Evolutionary conservation across 2,329 filamentous ascomycete species (phyloP).

Genomic region (Thelonectria blattea): DNA sequence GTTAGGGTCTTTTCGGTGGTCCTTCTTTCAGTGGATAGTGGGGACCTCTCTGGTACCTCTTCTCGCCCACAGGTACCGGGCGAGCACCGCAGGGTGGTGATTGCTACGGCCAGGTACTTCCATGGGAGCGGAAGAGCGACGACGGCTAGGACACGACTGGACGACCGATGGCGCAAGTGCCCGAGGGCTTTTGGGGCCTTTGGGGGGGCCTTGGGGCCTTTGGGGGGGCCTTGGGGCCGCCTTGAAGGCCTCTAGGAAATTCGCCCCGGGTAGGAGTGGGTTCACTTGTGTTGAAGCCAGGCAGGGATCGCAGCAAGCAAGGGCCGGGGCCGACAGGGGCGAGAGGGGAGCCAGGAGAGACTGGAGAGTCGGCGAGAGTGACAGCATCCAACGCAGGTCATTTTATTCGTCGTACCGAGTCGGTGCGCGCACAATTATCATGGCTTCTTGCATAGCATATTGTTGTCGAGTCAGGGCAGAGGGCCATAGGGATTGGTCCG

Average conservation of each 20-base stretch:
- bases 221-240: neutral
- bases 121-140: neutral
- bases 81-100: slow-evolving; percentile 8
- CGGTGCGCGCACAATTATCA: neutral
- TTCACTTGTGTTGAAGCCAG: slow-evolving; percentile 10
- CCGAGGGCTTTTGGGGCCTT: neutral
- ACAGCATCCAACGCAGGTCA: neutral
- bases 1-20: slow-evolving; percentile 14
- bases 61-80: no score
- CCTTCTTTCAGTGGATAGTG: slow-evolving; percentile 20
- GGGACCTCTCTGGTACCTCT: slow-evolving; percentile 9
- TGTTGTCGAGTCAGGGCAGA: neutral
- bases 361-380: neutral
- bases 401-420: neutral
- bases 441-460: neutral
- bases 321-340: slow-evolving; percentile 13
- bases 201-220: no score
- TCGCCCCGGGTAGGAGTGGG: slow-evolving; percentile 21
- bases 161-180: neutral
- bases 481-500: neutral
- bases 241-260: slow-evolving; percentile 10
- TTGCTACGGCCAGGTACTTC: neutral
- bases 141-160: neutral
- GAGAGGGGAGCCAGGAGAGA: slow-evolving; percentile 1
- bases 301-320: slow-evolving; percentile 3